A percentile compares a stretch with the other conserved stretches of the same genome.
Evolutionary conservation across 441 rosid species (phyloP).

Genomic region (Syzygium syzygioides): DNA sequence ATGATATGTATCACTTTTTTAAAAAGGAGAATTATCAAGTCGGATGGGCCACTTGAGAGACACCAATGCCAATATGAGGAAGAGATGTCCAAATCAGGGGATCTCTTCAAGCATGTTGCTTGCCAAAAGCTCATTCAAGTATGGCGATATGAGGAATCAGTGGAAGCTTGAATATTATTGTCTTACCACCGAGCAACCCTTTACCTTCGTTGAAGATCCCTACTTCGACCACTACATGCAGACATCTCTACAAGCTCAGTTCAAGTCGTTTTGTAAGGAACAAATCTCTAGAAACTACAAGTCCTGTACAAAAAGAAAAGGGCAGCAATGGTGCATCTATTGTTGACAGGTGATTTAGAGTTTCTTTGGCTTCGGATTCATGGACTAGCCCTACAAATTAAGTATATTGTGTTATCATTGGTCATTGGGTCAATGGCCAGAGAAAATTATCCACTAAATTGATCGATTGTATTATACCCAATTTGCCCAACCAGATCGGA

Average conservation of each 20-base stretch:
- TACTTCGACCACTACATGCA: background rate
- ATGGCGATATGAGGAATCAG: background rate
- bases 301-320: background rate
- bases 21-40: background rate
- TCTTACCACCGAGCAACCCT: background rate
- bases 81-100: background rate
- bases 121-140: background rate
- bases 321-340: background rate
- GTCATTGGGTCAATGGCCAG: background rate
- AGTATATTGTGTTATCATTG: background rate
- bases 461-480: too few relatives aligned
- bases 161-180: background rate
- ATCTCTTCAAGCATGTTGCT: background rate
- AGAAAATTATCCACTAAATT: background rate
- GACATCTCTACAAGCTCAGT: background rate
- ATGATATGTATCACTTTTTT: background rate
- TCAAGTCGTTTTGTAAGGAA: background rate
- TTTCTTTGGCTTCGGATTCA: background rate
- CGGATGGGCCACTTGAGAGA: background rate
- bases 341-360: background rate
- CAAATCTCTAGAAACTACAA: background rate
- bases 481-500: too few relatives aligned
- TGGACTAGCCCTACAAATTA: background rate
- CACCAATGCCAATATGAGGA: background rate
- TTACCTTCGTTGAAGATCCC: background rate